Percentiles rank a stretch among this genome's conserved stretches.
These are phyloP conservation scores for Pistacia integerrima DNA, from an alignment of 345 rosid genomes.

Conservation along the genomic window DNA sequence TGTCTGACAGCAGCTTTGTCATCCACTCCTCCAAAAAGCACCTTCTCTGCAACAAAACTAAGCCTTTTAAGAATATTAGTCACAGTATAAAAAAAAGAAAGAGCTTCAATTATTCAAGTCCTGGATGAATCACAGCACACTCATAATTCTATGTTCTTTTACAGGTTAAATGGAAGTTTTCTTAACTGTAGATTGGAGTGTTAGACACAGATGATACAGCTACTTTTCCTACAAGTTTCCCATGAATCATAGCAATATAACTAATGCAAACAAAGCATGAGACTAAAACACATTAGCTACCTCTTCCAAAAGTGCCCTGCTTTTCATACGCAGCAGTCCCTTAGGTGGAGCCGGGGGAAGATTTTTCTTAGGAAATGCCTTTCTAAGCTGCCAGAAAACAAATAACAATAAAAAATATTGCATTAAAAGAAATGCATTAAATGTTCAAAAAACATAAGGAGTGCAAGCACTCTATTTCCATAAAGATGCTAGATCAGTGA, in stretches of 20 bases:
- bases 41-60: conserved; percentile 81
- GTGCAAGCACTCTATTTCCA: not conserved
- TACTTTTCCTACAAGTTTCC: not conserved
- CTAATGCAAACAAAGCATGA: not conserved
- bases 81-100: not conserved
- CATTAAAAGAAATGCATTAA: conserved; percentile 1
- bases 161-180: conserved; percentile 6
- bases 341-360: conserved; percentile 93
- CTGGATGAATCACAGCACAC: not conserved
- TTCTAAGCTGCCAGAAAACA: conserved; percentile 65
- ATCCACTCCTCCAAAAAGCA: conserved; percentile 96
- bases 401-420: conserved; percentile 21
- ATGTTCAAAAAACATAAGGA: conserved; percentile 6
- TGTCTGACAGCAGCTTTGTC: conserved; percentile 87
- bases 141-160: not conserved
- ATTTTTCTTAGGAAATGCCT: conserved; percentile 70
- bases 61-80: conserved; percentile 47
- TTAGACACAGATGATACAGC: not conserved
- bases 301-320: conserved; percentile 92
- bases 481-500: conserved; percentile 5
- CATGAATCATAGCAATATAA: not conserved
- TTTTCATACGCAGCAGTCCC: conserved; percentile 90
- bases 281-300: conserved; percentile 43
- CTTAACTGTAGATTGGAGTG: not conserved
- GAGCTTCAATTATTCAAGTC: not conserved